These are phyloP conservation scores for Aureobasidium leucospermi DNA, from an alignment of 2,329 filamentous ascomycete species.

Conservation along the genomic window DNA sequence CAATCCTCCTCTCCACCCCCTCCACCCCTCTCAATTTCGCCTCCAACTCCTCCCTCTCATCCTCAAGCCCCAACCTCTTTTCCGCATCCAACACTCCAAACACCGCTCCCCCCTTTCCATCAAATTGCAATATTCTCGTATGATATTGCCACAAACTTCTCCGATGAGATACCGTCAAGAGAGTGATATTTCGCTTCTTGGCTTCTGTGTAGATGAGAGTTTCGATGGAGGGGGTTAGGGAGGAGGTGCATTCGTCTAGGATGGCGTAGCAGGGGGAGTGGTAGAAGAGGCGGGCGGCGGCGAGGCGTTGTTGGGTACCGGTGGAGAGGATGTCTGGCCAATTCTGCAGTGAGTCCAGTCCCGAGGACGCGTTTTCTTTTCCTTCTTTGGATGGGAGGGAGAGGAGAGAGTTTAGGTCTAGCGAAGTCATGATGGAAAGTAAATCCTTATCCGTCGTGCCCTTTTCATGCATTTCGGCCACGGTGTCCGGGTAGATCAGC, in stretches of 20 bases:
- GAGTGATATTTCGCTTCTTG: conserved; percentile 80
- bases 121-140: conserved; percentile 88
- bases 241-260: conserved; percentile 91
- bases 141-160: conserved; percentile 96
- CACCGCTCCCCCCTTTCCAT: conserved; percentile 84
- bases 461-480: conserved; percentile 80
- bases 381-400: conserved; percentile 4
- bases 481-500: conserved; percentile 88
- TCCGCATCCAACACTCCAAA: conserved; percentile 90
- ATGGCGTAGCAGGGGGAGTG: conserved; percentile 91
- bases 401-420: conserved; percentile 78
- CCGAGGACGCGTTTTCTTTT: conserved; percentile 27
- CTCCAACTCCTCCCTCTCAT: conserved; percentile 94
- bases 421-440: conserved; percentile 63
- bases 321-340: conserved; percentile 93
- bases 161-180: conserved; percentile 94
- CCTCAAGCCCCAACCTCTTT: conserved; percentile 74
- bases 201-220: conserved; percentile 96
- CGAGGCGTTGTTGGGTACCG: conserved; percentile 89
- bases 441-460: conserved; percentile 77
- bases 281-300: conserved; percentile 94
- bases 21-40: conserved; percentile 76
- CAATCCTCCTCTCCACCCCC: conserved; percentile 77
- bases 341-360: conserved; percentile 91
- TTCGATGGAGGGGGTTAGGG: conserved; percentile 91